phyloP scores from a whole-genome alignment of 805 yeast species.

The Zygoascus biomembranicola region DNA sequence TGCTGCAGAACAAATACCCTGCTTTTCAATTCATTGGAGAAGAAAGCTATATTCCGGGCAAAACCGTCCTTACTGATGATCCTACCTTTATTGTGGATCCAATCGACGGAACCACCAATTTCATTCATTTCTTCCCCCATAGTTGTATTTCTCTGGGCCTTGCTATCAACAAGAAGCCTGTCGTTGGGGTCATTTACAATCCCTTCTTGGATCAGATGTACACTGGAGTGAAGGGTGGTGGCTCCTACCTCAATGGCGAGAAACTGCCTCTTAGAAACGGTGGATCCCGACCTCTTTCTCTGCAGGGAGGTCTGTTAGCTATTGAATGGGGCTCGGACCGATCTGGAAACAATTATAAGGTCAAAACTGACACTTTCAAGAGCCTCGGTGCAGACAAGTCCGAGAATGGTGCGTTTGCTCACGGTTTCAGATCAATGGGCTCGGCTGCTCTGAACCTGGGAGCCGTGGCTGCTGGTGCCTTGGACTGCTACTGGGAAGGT shows the following conservation, averaged over 20 bases:
- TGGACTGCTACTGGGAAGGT: slow-evolving; percentile 63
- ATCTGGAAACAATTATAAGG: slow-evolving; percentile 40
- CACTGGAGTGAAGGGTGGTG: slow-evolving; percentile 48
- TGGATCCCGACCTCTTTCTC: slow-evolving; percentile 31
- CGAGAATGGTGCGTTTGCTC: slow-evolving; percentile 48
- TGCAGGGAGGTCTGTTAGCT: slow-evolving; percentile 48
- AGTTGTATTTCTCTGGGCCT: slow-evolving; percentile 57
- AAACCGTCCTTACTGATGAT: slow-evolving; percentile 36
- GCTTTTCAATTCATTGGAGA: slow-evolving; percentile 51
- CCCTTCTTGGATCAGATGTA: slow-evolving; percentile 48
- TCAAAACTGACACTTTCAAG: slow-evolving; percentile 41
- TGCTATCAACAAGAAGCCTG: slow-evolving; percentile 39
- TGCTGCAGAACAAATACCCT: slow-evolving; percentile 35
- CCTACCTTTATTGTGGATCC: slow-evolving; percentile 63
- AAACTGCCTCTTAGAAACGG: slow-evolving; percentile 30
- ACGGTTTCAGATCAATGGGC: slow-evolving; percentile 55
- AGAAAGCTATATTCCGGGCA: slow-evolving; percentile 46
- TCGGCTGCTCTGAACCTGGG: slow-evolving; percentile 59
- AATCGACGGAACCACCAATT: slow-evolving; percentile 59
- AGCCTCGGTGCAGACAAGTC: slow-evolving; percentile 33
- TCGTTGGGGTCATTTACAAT: slow-evolving; percentile 59
- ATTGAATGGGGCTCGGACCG: slow-evolving; percentile 58
- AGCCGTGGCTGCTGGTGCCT: slow-evolving; percentile 47
- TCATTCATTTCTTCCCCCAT: slow-evolving; percentile 54
- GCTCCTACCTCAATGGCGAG: slow-evolving; percentile 44